Evolutionary conservation across 257 asterid genomes (phyloP).

Genomic region (Lithospermum erythrorhizon): DNA sequence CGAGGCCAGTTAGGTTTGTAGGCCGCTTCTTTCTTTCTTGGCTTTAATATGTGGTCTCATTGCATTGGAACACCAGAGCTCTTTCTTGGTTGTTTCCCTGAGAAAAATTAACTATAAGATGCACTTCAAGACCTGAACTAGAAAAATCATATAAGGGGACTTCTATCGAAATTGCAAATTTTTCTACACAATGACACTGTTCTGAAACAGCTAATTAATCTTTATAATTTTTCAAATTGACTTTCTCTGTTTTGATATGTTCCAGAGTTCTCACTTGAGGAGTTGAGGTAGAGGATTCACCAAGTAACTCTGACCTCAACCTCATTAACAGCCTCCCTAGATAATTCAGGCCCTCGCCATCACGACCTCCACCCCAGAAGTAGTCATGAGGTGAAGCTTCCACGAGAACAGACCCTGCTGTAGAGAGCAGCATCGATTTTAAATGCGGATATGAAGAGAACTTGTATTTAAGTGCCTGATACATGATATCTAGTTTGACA

Average conservation of each 20-base stretch:
- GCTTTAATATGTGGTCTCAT: no score
- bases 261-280: conserved; percentile 13
- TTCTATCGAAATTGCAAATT: no score
- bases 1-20: no score
- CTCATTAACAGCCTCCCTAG: conserved; percentile 88
- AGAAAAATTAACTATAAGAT: no score
- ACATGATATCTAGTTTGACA: conserved; percentile 63
- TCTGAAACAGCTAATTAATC: not conserved
- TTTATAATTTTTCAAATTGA: conserved; percentile 12
- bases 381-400: conserved; percentile 94
- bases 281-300: conserved; percentile 20
- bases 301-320: conserved; percentile 72
- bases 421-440: conserved; percentile 59
- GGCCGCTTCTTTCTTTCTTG: no score
- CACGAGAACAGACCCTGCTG: conserved; percentile 80
- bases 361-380: conserved; percentile 99
- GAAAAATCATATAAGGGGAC: no score
- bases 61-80: no score
- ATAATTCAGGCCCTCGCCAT: conserved; percentile 96
- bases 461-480: conserved; percentile 63
- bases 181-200: not conserved
- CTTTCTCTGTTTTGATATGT: conserved; percentile 17
- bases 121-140: no score
- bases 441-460: conserved; percentile 55
- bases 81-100: no score